These are phyloP conservation scores for Diacronema lutheri DNA, from an alignment of 78 protist species.

Conservation along the genomic window DNA sequence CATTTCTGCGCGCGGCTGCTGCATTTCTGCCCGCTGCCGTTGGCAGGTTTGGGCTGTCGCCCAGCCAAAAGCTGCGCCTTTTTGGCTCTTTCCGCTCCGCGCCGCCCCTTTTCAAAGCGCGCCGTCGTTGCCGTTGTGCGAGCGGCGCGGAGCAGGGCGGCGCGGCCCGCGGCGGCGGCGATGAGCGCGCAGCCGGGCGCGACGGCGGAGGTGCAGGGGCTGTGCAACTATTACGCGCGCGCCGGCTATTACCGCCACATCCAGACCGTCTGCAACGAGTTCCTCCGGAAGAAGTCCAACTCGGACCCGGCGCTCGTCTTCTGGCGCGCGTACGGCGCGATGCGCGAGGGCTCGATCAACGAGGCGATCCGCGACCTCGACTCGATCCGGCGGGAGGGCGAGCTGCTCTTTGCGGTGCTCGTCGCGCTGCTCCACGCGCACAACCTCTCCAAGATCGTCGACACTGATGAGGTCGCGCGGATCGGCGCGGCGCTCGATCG, in stretches of 20 bases:
- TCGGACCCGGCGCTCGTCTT: background rate
- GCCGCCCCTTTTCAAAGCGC: too few species aligned
- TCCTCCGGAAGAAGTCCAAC: background rate
- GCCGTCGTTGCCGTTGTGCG: too few species aligned
- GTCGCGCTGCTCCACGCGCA: constrained; percentile 5
- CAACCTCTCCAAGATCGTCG: background rate
- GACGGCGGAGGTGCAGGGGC: background rate
- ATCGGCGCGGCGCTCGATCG: background rate
- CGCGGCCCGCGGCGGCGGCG: too few species aligned
- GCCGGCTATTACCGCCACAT: background rate
- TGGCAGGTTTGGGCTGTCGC: too few species aligned
- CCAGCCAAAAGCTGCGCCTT: too few species aligned
- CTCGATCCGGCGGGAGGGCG: background rate
- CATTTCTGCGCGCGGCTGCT: too few species aligned
- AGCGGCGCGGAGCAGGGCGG: too few species aligned
- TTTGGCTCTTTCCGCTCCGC: too few species aligned
- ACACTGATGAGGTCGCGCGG: background rate
- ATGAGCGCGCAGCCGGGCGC: too few species aligned
- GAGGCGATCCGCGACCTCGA: constrained; percentile 17
- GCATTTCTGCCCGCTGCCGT: too few species aligned
- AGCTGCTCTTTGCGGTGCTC: background rate
- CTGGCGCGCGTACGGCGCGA: background rate
- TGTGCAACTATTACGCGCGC: constrained; percentile 12
- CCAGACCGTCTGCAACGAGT: constrained; percentile 7
- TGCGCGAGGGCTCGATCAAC: background rate